Conservation (phyloP, 371 early-diverging fungal genomes). For the Aphelidium insulamus region DNA sequence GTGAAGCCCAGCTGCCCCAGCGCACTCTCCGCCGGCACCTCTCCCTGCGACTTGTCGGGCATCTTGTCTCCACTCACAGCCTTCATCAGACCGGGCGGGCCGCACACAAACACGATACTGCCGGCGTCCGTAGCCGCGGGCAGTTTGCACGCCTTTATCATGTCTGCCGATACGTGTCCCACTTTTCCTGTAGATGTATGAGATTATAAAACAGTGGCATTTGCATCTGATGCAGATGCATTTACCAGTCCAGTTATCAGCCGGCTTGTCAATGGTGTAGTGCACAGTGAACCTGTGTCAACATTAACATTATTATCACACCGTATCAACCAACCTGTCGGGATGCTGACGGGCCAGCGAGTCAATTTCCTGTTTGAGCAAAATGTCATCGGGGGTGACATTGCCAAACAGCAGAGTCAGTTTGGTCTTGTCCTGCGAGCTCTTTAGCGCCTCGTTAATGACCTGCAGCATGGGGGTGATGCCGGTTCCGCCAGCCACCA, state of each 20-base stretch:
- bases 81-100: constrained; percentile 61
- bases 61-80: constrained; percentile 61
- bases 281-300: constrained; percentile 50
- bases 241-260: constrained; percentile 31
- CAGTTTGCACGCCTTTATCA: constrained; percentile 55
- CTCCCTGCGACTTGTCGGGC: constrained; percentile 63
- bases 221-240: constrained; percentile 50
- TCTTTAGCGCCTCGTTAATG: constrained; percentile 34
- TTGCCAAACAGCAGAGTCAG: constrained; percentile 73
- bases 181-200: constrained; percentile 54
- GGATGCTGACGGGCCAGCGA: constrained; percentile 35
- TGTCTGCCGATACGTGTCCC: constrained; percentile 63
- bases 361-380: constrained; percentile 58
- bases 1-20: constrained; percentile 65
- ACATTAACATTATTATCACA: no score
- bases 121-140: constrained; percentile 17
- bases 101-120: constrained; percentile 63
- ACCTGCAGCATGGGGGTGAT: constrained; percentile 81
- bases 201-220: no score
- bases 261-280: constrained; percentile 55
- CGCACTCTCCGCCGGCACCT: constrained; percentile 36
- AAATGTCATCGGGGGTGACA: constrained; percentile 58
- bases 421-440: constrained; percentile 57
- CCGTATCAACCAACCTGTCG: no score
- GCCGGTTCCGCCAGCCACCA: constrained; percentile 82